Percentiles rank a stretch among this genome's conserved stretches.
phyloP scores from a whole-genome alignment of 345 rosid genomes.

The Durio zibethinus region DNA sequence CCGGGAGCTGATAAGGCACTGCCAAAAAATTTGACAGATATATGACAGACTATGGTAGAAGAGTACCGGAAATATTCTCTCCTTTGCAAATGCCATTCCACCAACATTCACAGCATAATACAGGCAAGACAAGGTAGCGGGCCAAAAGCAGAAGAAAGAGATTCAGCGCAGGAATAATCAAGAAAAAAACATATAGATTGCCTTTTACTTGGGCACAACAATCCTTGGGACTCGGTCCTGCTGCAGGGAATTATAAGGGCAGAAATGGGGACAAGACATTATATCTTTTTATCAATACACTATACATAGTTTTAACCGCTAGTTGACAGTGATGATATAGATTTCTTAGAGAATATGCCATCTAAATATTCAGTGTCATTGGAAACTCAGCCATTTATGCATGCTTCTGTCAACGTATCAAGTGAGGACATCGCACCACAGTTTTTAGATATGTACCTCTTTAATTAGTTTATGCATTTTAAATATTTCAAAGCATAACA shows the following conservation, averaged over 20 bases:
- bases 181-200: neutral
- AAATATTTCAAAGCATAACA: neutral
- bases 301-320: neutral
- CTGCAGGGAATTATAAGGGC: neutral
- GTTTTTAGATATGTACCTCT: neutral
- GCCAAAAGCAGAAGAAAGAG: constrained; percentile 21
- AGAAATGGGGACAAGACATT: constrained; percentile 8
- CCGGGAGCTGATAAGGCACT: neutral
- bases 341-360: constrained; percentile 11
- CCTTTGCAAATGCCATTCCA: neutral
- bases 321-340: neutral
- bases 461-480: neutral
- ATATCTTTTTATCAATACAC: constrained; percentile 5
- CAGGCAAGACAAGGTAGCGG: constrained; percentile 21
- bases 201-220: constrained; percentile 1
- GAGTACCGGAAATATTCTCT: neutral
- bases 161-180: neutral
- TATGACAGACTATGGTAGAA: neutral
- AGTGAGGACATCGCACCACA: neutral
- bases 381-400: constrained; percentile 10
- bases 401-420: neutral
- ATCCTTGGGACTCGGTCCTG: constrained; percentile 15
- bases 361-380: neutral
- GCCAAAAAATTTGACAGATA: neutral
- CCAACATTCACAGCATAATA: neutral